Evolutionary conservation across 257 asterid species (phyloP).

Genomic region (Misopates orontium): DNA sequence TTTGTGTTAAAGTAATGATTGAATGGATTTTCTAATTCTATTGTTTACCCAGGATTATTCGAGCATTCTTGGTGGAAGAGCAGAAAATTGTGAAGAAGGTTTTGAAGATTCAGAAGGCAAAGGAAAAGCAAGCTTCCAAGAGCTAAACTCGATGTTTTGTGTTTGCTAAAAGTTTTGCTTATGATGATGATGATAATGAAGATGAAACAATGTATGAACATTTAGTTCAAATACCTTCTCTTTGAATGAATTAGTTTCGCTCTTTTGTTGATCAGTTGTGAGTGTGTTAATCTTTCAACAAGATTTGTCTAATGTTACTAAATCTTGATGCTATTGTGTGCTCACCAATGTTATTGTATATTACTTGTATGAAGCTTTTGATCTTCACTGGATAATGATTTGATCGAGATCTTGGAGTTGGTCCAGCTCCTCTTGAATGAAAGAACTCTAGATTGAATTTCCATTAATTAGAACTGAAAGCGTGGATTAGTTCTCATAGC

Average conservation of each 20-base stretch:
- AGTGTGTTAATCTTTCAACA: constrained; percentile 9
- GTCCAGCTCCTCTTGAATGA: too few species aligned
- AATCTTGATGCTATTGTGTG: neutral
- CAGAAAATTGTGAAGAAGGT: constrained; percentile 74
- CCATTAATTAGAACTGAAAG: too few species aligned
- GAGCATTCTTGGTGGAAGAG: constrained; percentile 78
- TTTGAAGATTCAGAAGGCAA: constrained; percentile 68
- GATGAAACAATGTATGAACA: constrained; percentile 26
- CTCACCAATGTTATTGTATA: neutral
- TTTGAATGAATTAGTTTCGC: constrained; percentile 17
- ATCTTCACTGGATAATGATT: too few species aligned
- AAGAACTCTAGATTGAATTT: too few species aligned
- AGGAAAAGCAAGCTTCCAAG: constrained; percentile 55
- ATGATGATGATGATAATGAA: constrained; percentile 46
- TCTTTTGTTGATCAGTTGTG: constrained; percentile 12
- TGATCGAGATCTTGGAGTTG: too few species aligned
- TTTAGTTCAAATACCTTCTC: neutral
- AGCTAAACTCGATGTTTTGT: constrained; percentile 29
- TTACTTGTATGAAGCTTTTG: neutral
- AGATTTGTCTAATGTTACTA: neutral
- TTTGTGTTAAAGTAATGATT: neutral
- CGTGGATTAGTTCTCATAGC: too few species aligned
- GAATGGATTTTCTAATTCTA: neutral
- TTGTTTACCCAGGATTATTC: constrained; percentile 49
- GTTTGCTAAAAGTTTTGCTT: constrained; percentile 28